These are phyloP conservation scores for Aspergillus aculeatus DNA, from an alignment of 2,329 filamentous ascomycete genomes.

Conservation along the genomic window DNA sequence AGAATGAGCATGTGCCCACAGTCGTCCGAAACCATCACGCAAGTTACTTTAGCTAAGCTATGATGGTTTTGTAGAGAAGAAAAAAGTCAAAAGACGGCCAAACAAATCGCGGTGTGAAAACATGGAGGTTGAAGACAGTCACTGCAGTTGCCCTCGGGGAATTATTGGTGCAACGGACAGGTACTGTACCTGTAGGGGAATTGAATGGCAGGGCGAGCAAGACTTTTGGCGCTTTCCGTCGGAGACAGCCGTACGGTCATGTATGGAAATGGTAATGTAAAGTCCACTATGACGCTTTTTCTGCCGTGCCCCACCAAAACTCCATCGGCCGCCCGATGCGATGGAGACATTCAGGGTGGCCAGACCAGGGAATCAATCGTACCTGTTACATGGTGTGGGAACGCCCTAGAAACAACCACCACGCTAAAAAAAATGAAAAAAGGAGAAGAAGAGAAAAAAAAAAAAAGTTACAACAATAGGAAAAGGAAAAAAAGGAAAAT, in stretches of 20 bases:
- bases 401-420: constrained; percentile 23
- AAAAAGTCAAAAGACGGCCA: neutral
- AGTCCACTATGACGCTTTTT: constrained; percentile 30
- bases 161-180: neutral
- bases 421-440: constrained; percentile 18
- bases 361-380: constrained; percentile 25
- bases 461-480: constrained; percentile 20
- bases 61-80: neutral
- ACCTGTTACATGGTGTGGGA: constrained; percentile 27
- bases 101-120: too few relatives aligned
- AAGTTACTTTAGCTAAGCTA: neutral
- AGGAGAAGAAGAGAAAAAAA: constrained; percentile 17
- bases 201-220: neutral
- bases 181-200: neutral
- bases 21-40: neutral
- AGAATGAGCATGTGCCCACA: neutral
- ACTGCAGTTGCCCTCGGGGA: neutral
- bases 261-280: constrained; percentile 23
- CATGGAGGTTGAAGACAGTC: neutral
- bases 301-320: constrained; percentile 15
- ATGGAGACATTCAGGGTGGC: constrained; percentile 21
- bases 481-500: constrained; percentile 14
- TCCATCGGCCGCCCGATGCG: constrained; percentile 18
- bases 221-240: constrained; percentile 2
- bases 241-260: constrained; percentile 10